Evolutionary conservation across 768 basidiomycete species (phyloP), one percentile per base, ranked within the genome.

Genomic region (Suillus paluster): DNA sequence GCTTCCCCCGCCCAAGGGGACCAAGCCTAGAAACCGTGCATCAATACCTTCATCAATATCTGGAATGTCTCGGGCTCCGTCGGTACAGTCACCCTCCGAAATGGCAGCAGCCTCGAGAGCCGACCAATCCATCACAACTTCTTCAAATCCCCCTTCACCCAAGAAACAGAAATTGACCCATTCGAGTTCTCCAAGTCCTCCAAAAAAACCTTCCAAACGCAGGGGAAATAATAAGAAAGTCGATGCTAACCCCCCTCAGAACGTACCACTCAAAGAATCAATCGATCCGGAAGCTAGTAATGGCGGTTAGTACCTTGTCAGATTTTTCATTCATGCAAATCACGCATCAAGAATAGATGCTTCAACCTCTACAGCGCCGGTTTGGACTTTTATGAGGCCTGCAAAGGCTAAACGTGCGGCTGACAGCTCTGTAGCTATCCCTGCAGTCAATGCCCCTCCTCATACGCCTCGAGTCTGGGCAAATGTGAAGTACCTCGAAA

Each of bases 381-480:
- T 50, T 42, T 75, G 75, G 73, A 59, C 54, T 11, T 66, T 73
- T 53, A 60, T 70, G 38, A 58, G 57, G 36, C 54, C 54, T 17
- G 36, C 52, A 17, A 42, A 30, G 44, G n/a, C 42, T 3, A 57
- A 55, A 23, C 55, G 30, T 30, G 46, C 42, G 45, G 30, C 23
- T 34, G 12, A n/a, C 15, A 34, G 9, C 42, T 25, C 25, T 11
- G n/a, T 59, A 41, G 27, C 14, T 39, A 34, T 19, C 10, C 36
- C n/a, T 15, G 3, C 48, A 15, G 19, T 33, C 4, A 49, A 48
- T 42, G 44, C 66, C 0, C 53, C 58, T 42, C 36, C 58, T 41
- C 44, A 12, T 19, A 33, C 30, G 38, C 73, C 73, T 19, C 64
- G 75, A 41, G 66, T 70, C 21, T 74, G 73, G 75, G 66, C 71